phyloP scores from a whole-genome alignment of 1,284 basidiomycete species.

The Phellopilus nigrolimitatus region DNA sequence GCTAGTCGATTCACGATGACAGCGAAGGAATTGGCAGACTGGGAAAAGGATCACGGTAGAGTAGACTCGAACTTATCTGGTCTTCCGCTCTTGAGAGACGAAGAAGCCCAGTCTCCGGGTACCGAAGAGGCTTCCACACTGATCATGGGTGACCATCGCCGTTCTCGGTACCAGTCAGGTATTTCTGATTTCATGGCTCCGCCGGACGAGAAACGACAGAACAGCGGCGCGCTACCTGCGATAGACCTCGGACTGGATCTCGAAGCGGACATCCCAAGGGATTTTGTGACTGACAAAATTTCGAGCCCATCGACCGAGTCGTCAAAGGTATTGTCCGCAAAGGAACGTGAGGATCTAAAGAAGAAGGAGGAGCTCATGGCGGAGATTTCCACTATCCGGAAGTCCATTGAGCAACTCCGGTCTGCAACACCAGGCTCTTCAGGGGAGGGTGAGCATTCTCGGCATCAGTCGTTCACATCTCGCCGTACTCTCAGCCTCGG shows the following conservation, averaged over 20 bases:
- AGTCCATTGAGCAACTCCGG: slow-evolving; percentile 69
- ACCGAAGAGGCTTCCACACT: slow-evolving; percentile 46
- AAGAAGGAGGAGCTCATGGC: slow-evolving; percentile 64
- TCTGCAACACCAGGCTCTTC: slow-evolving; percentile 59
- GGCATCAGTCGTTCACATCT: slow-evolving; percentile 61
- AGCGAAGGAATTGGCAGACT: slow-evolving; percentile 70
- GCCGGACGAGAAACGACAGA: slow-evolving; percentile 54
- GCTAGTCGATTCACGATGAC: slow-evolving; percentile 67
- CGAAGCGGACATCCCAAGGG: slow-evolving; percentile 64
- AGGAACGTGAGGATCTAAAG: slow-evolving; percentile 53
- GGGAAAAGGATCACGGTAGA: slow-evolving; percentile 80
- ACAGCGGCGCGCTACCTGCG: slow-evolving; percentile 54
- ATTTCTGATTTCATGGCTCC: slow-evolving; percentile 69
- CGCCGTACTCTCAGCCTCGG: slow-evolving; percentile 65
- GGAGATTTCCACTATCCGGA: slow-evolving; percentile 74
- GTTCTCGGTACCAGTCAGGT: slow-evolving; percentile 55
- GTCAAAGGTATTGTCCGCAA: slow-evolving; percentile 34
- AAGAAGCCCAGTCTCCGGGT: slow-evolving; percentile 47
- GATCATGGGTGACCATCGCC: slow-evolving; percentile 46
- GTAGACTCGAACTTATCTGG: slow-evolving; percentile 53
- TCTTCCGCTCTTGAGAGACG: slow-evolving; percentile 54
- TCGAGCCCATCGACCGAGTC: not conserved
- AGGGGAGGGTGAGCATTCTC: slow-evolving; percentile 48
- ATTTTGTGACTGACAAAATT: slow-evolving; percentile 46
- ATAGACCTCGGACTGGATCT: slow-evolving; percentile 72